Evolutionary conservation across 108 stramenopile species (phyloP).

Genomic region (Fragilaria radians): DNA sequence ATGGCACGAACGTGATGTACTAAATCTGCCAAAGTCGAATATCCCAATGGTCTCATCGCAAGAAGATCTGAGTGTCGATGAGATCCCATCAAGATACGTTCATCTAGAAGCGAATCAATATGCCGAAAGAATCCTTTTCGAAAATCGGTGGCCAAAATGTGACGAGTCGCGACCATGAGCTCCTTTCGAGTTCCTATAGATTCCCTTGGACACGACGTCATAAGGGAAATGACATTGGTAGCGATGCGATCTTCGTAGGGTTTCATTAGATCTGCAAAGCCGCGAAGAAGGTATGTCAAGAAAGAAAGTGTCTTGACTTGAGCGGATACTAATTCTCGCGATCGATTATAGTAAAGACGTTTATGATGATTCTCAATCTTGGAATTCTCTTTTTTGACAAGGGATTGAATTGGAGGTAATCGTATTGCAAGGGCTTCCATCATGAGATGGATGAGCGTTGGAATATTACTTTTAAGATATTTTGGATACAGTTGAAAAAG

Average conservation of each 20-base stretch:
- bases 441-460: conserved; percentile 80
- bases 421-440: conserved; percentile 80
- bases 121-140: conserved; percentile 81
- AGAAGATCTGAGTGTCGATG: conserved; percentile 42
- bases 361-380: conserved; percentile 17
- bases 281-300: conserved; percentile 81
- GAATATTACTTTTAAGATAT: conserved; percentile 72
- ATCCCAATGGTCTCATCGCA: conserved; percentile 78
- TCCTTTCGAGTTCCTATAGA: conserved; percentile 79
- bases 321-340: conserved; percentile 60
- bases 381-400: conserved; percentile 9
- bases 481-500: conserved; percentile 90
- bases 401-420: conserved; percentile 40
- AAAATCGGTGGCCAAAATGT: conserved; percentile 89
- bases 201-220: conserved; percentile 79
- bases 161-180: conserved; percentile 81
- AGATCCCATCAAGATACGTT: conserved; percentile 65
- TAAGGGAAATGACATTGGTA: conserved; percentile 66
- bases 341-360: conserved; percentile 45
- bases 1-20: conserved; percentile 71
- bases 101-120: conserved; percentile 88
- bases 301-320: conserved; percentile 92
- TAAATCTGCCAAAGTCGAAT: conserved; percentile 85
- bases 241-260: conserved; percentile 77
- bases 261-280: conserved; percentile 67